Percentiles rank a stretch among this genome's conserved stretches.
Conservation (phyloP, 2,329 filamentous ascomycete genomes). For the Diaporthe sp. region DNA sequence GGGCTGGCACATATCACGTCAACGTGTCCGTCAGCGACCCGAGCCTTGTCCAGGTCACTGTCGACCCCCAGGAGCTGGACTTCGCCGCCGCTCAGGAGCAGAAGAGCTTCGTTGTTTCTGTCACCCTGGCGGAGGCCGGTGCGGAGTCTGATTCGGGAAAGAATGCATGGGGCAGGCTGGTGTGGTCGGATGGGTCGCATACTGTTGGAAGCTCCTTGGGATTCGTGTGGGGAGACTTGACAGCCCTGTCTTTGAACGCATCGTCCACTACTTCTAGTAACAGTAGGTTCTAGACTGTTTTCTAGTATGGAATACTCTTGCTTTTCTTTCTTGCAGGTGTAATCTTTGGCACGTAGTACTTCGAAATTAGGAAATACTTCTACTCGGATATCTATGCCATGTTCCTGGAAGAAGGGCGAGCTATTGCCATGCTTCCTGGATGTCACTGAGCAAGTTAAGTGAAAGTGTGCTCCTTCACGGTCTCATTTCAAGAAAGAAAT, state of each 20-base stretch:
- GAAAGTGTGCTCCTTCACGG: too few species aligned
- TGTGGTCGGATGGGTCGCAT: conserved; percentile 39
- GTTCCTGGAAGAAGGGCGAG: too few species aligned
- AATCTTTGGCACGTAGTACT: background rate
- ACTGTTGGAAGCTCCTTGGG: conserved; percentile 39
- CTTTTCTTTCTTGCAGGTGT: background rate
- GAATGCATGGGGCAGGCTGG: conserved; percentile 31
- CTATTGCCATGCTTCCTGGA: too few species aligned
- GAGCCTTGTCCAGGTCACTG: conserved; percentile 1
- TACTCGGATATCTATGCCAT: too few species aligned
- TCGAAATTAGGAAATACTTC: too few species aligned
- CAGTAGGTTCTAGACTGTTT: background rate
- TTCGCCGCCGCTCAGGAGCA: background rate
- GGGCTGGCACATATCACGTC: conserved; percentile 32
- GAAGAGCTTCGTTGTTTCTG: conserved; percentile 19
- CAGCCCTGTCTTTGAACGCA: background rate
- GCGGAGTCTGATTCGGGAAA: background rate
- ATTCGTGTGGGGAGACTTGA: conserved; percentile 31
- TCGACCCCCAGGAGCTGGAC: conserved; percentile 8
- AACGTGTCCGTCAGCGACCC: conserved; percentile 27
- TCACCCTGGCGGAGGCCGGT: background rate
- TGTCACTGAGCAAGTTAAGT: too few species aligned
- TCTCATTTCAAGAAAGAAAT: too few species aligned
- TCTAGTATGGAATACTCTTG: background rate
- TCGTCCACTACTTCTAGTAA: background rate